Conservation (phyloP, 345 rosid species). For the Euphorbia pulcherrima region DNA sequence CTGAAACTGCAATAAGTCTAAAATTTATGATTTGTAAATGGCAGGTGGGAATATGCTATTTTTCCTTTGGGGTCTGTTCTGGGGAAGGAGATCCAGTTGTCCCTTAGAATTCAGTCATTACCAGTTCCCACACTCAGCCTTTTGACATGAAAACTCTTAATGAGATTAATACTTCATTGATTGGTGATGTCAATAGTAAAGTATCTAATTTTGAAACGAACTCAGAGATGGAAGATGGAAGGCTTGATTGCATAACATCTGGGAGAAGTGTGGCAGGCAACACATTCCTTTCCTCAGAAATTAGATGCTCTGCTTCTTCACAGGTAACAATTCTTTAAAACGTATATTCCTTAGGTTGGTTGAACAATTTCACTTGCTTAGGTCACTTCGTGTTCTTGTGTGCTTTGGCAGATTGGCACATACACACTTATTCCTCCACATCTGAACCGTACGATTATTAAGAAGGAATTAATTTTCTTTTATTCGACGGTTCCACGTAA, state of each 20-base stretch:
- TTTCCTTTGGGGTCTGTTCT: slow-evolving; percentile 94
- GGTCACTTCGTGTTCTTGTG: too few relatives aligned
- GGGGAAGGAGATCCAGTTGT: slow-evolving; percentile 46
- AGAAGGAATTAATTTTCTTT: too few relatives aligned
- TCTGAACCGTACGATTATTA: too few relatives aligned
- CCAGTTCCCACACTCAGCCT: slow-evolving; percentile 28
- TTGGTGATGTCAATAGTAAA: slow-evolving; percentile 32
- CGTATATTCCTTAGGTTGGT: too few relatives aligned
- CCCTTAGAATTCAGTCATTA: slow-evolving; percentile 30
- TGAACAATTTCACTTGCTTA: too few relatives aligned
- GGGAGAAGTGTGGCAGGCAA: slow-evolving; percentile 16
- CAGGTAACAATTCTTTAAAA: slow-evolving; percentile 28
- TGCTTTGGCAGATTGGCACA: too few relatives aligned
- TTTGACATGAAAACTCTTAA: slow-evolving; percentile 26
- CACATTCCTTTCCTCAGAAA: slow-evolving; percentile 29
- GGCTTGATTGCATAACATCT: slow-evolving; percentile 21
- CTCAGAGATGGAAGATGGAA: slow-evolving; percentile 25
- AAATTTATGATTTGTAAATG: slow-evolving; percentile 12
- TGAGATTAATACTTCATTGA: slow-evolving; percentile 16
- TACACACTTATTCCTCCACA: too few relatives aligned
- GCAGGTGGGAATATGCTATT: slow-evolving; percentile 70
- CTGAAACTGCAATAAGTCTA: too few relatives aligned
- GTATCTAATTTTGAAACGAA: slow-evolving; percentile 23
- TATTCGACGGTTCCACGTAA: too few relatives aligned
- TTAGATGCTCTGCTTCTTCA: slow-evolving; percentile 23